A percentile compares a stretch with the other conserved stretches of the same genome.
Conservation (phyloP, 441 rosid genomes). For the Eruca vesicaria region DNA sequence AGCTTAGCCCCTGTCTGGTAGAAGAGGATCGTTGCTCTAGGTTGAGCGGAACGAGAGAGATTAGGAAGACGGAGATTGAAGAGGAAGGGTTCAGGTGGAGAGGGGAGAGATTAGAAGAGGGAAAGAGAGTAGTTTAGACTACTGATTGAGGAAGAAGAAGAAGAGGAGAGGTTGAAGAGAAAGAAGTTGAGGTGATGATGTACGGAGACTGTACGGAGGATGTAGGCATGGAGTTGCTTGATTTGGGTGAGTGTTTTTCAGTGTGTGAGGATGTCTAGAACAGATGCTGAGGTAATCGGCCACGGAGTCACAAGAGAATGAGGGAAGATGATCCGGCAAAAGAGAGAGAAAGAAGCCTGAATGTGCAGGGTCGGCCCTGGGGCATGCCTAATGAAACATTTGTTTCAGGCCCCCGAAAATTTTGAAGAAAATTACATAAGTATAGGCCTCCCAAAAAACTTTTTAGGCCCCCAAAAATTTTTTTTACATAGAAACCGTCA, state of each 20-base stretch:
- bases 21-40: slow-evolving; percentile 33
- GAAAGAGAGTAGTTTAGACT: slow-evolving; percentile 41
- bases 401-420: too few species aligned
- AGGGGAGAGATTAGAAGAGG: slow-evolving; percentile 32
- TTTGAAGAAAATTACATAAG: too few species aligned
- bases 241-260: slow-evolving; percentile 34
- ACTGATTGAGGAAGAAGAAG: slow-evolving; percentile 39
- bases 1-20: too few species aligned
- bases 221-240: slow-evolving; percentile 49
- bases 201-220: slow-evolving; percentile 33
- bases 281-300: neutral
- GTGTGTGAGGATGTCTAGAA: slow-evolving; percentile 25
- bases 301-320: too few species aligned
- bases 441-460: too few species aligned
- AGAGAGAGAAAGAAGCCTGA: too few species aligned
- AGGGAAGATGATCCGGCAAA: too few species aligned
- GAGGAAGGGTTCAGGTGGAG: slow-evolving; percentile 24
- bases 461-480: too few species aligned
- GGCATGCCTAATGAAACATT: too few species aligned
- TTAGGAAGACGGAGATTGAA: slow-evolving; percentile 42
- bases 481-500: too few species aligned
- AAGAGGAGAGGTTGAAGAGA: slow-evolving; percentile 37
- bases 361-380: too few species aligned
- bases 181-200: slow-evolving; percentile 9
- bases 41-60: slow-evolving; percentile 38